Percentiles rank a stretch among this genome's conserved stretches.
Evolutionary conservation across 352 stramenopile species (phyloP).

Genomic region (Phytophthora pisi): DNA sequence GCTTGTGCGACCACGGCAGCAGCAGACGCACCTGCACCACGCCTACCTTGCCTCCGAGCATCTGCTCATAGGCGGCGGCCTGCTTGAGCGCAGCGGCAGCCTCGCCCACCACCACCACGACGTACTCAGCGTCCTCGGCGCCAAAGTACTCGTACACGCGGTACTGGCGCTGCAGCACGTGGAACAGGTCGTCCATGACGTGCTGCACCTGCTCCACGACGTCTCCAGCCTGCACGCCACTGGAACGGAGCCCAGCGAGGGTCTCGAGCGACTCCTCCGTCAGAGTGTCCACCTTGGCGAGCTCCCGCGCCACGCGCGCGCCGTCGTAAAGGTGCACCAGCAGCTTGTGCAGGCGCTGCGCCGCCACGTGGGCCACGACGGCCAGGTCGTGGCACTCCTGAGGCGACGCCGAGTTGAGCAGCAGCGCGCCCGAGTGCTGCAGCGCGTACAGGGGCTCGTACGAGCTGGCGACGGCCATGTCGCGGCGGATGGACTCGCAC

Average conservation of each 20-base stretch:
- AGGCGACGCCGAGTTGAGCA: slow-evolving; percentile 70
- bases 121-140: slow-evolving; percentile 62
- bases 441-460: slow-evolving; percentile 72
- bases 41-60: slow-evolving; percentile 75
- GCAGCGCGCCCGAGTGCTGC: slow-evolving; percentile 71
- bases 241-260: slow-evolving; percentile 33
- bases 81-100: slow-evolving; percentile 60
- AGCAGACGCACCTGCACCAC: slow-evolving; percentile 78
- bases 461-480: slow-evolving; percentile 62
- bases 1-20: slow-evolving; percentile 72
- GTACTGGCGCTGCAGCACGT: slow-evolving; percentile 80
- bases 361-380: slow-evolving; percentile 75
- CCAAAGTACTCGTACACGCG: slow-evolving; percentile 85
- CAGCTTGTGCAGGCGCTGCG: slow-evolving; percentile 61
- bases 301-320: slow-evolving; percentile 63
- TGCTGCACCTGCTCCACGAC: slow-evolving; percentile 71
- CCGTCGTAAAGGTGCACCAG: slow-evolving; percentile 87
- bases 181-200: slow-evolving; percentile 78
- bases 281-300: slow-evolving; percentile 63
- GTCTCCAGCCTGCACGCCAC: slow-evolving; percentile 23
- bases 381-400: slow-evolving; percentile 85
- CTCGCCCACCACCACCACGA: slow-evolving; percentile 77
- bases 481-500: slow-evolving; percentile 57
- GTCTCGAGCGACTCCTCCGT: slow-evolving; percentile 57
- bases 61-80: slow-evolving; percentile 75